Conservation (phyloP, 257 asterid species). For the Datura wrightii region DNA sequence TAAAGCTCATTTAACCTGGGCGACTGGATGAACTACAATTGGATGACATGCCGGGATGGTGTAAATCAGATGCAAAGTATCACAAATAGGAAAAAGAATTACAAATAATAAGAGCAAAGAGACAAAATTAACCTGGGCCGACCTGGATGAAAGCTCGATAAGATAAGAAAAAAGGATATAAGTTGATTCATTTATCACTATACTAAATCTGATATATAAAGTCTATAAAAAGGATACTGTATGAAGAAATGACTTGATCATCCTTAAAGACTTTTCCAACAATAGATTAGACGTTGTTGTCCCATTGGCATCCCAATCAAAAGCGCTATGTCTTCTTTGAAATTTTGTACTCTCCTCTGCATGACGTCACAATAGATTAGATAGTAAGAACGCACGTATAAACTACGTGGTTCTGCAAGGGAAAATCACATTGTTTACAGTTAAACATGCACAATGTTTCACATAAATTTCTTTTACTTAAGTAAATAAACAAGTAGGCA, state of each 20-base stretch:
- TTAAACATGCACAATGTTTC: neutral
- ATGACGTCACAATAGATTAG: neutral
- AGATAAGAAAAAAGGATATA: too few relatives aligned
- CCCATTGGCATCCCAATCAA: neutral
- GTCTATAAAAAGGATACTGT: constrained; percentile 10
- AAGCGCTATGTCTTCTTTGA: too few relatives aligned
- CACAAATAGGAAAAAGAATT: too few relatives aligned
- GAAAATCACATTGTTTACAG: neutral
- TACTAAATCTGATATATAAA: neutral
- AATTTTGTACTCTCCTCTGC: too few relatives aligned
- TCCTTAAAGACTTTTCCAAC: constrained; percentile 24
- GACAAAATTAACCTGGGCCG: too few relatives aligned
- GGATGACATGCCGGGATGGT: too few relatives aligned
- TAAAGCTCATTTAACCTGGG: neutral
- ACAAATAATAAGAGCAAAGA: too few relatives aligned
- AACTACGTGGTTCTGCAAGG: neutral
- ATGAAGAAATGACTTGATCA: constrained; percentile 27
- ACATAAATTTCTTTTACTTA: neutral
- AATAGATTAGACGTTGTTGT: constrained; percentile 22
- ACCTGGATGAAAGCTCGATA: too few relatives aligned
- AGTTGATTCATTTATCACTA: too few relatives aligned
- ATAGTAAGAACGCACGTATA: neutral
- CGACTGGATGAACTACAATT: neutral
- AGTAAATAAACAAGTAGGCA: neutral
- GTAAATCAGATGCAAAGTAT: too few relatives aligned